Base-by-base conservation (phyloP, 2,329 filamentous ascomycete species). In the Neofusicoccum kwambonambiense region DNA sequence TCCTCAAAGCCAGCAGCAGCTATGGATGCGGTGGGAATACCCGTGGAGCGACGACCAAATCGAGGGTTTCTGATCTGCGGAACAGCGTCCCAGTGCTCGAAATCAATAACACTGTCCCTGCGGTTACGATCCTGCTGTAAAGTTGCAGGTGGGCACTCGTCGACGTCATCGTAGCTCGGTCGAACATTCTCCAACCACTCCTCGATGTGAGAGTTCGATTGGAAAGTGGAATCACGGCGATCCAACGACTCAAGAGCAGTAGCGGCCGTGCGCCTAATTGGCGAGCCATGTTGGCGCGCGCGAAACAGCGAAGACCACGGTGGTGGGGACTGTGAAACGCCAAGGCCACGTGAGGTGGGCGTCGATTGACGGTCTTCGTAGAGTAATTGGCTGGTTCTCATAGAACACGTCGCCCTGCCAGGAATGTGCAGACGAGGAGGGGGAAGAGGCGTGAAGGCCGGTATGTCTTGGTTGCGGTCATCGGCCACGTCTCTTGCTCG, bases 281-380 rank as follows among this genome's bases (percentile, higher is more conserved):
- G 56, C 22, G 56, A 45, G 42, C 9, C 31, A 47, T 37, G 42
- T 47, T 60, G 56, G 27, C 56, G 56, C 56, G 56, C 56, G 56
- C 56, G 56, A 60, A 60, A 60, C 56, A 60, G 31, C 15, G 42
- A 17, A 49, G 56, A 47, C 56, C 41, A 37, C 56, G 39, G 34
- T 44, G 39, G 41, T 27, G 52, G 22, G 5, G 39, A 31, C 12
- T 15, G 56, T 60, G 56, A 60, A 60, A 60, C 56, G 17, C 56
- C 27, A 45, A 19, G 56, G 6, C 5, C 27, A 22, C 35, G 41
- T 6, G 22, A 27, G n/a, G 27, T 34, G 54, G 22, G 15, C n/a
- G 54, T 34, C 8, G 12, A 13, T 34, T 31, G 4, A 19, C 17
- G 22, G 15, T 45, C 54, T 34, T 31, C 37, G 54, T 17, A 7